phyloP scores from a whole-genome alignment of 805 yeast genomes.

The Yamadazyma kitorensis region DNA sequence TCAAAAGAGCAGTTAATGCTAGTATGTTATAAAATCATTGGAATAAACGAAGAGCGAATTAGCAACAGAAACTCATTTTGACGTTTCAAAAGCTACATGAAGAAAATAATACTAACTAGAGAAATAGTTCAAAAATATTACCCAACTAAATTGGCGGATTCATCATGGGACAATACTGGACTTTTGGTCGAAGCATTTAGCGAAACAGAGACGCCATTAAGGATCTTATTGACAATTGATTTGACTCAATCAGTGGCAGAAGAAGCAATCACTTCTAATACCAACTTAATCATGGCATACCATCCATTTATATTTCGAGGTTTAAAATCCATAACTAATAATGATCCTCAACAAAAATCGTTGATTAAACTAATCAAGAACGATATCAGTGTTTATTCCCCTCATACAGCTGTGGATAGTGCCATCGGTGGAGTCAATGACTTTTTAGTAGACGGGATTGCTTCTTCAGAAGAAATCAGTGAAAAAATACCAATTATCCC shows the following conservation, averaged over 20 bases:
- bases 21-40: slow-evolving; percentile 14
- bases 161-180: slow-evolving; percentile 95
- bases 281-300: slow-evolving; percentile 74
- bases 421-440: slow-evolving; percentile 93
- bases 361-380: slow-evolving; percentile 67
- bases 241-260: slow-evolving; percentile 78
- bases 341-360: slow-evolving; percentile 79
- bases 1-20: slow-evolving; percentile 14
- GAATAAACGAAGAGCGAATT: no score
- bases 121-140: slow-evolving; percentile 66
- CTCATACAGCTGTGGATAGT: slow-evolving; percentile 96
- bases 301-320: slow-evolving; percentile 93
- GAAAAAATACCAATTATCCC: slow-evolving; percentile 43
- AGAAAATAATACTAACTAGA: slow-evolving; percentile 16
- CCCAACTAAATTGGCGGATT: slow-evolving; percentile 80
- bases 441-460: slow-evolving; percentile 71
- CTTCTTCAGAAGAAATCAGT: slow-evolving; percentile 22
- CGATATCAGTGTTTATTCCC: slow-evolving; percentile 87
- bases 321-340: slow-evolving; percentile 61
- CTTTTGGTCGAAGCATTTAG: slow-evolving; percentile 65
- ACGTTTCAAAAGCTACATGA: neutral
- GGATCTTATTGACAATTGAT: slow-evolving; percentile 74
- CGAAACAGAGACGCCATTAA: slow-evolving; percentile 2
- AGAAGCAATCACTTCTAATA: slow-evolving; percentile 64
- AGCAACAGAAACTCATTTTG: neutral